Conservation (phyloP, 177 flowering plant species). For the Tripterygium wilfordii region DNA sequence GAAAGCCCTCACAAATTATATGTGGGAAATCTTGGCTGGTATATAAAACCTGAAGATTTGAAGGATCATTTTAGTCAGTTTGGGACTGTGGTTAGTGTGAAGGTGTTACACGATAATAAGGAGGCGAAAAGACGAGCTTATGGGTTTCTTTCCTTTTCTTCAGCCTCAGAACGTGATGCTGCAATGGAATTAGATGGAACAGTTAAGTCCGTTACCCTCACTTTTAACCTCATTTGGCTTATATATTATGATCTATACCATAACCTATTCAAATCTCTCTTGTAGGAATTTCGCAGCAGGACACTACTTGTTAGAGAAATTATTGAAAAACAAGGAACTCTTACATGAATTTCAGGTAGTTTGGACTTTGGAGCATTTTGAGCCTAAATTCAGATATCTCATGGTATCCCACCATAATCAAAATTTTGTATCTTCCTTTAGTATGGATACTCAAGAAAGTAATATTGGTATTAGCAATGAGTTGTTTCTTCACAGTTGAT, state of each 20-base stretch:
- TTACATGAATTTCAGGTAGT: not conserved
- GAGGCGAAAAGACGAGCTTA: slow-evolving; percentile 29
- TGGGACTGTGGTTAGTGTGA: slow-evolving; percentile 41
- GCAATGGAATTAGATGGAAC: slow-evolving; percentile 34
- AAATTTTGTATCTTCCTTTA: too few relatives aligned
- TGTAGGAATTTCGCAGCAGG: slow-evolving; percentile 10
- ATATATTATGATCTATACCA: not conserved
- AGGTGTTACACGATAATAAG: slow-evolving; percentile 34
- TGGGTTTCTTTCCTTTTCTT: slow-evolving; percentile 43
- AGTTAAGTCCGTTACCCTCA: slow-evolving; percentile 13
- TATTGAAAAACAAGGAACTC: slow-evolving; percentile 2
- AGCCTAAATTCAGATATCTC: too few relatives aligned
- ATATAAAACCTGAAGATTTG: slow-evolving; percentile 28
- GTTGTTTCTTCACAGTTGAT: too few relatives aligned
- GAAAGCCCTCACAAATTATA: slow-evolving; percentile 43
- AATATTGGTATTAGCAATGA: too few relatives aligned
- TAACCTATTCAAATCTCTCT: not conserved
- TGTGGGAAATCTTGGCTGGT: slow-evolving; percentile 46
- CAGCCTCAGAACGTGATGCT: slow-evolving; percentile 28
- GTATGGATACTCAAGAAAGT: too few relatives aligned
- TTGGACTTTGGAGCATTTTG: not conserved
- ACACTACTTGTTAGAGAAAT: slow-evolving; percentile 10
- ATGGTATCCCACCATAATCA: too few relatives aligned
- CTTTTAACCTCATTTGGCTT: not conserved
- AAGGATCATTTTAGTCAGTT: slow-evolving; percentile 29